These are phyloP conservation scores for Curvularia sp. DNA, from an alignment of 2,329 filamentous ascomycete genomes.

Conservation along the genomic window DNA sequence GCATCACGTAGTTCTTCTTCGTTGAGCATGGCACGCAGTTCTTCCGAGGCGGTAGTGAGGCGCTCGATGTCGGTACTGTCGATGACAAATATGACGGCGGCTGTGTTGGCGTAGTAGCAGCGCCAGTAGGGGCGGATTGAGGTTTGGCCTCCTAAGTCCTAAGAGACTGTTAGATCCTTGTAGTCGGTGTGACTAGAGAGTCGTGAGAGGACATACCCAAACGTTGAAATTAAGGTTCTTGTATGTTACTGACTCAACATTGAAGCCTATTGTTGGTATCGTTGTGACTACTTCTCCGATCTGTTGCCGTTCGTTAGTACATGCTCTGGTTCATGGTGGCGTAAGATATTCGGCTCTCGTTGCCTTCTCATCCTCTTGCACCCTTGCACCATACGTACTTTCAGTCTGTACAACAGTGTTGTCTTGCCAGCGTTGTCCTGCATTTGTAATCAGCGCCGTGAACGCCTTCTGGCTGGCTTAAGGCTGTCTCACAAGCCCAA, in stretches of 20 bases:
- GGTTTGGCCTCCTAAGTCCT: slow-evolving; percentile 97
- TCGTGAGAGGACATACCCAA: slow-evolving; percentile 71
- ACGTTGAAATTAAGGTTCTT: slow-evolving; percentile 99
- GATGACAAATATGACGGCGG: slow-evolving; percentile 97
- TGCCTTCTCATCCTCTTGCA: background rate
- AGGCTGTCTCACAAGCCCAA: slow-evolving; percentile 76
- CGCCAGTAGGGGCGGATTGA: slow-evolving; percentile 98
- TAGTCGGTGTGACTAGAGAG: background rate
- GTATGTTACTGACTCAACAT: slow-evolving; percentile 98
- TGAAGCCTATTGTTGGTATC: slow-evolving; percentile 99
- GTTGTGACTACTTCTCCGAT: slow-evolving; percentile 99
- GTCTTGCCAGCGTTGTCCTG: slow-evolving; percentile 99
- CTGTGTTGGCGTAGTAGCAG: slow-evolving; percentile 99
- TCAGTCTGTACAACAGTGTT: slow-evolving; percentile 92
- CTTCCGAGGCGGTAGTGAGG: slow-evolving; percentile 88
- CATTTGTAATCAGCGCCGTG: slow-evolving; percentile 38
- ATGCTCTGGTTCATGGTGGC: background rate
- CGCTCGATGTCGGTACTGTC: slow-evolving; percentile 98
- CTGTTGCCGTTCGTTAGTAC: slow-evolving; percentile 55
- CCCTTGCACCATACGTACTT: slow-evolving; percentile 63
- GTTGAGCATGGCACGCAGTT: slow-evolving; percentile 92
- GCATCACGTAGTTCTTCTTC: slow-evolving; percentile 97
- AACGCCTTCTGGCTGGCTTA: background rate
- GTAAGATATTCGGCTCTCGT: background rate
- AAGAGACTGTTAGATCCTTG: slow-evolving; percentile 5